Percentiles rank a stretch among this genome's conserved stretches.
Conservation (phyloP, 768 basidiomycete genomes). For the Tulasnella sp. region DNA sequence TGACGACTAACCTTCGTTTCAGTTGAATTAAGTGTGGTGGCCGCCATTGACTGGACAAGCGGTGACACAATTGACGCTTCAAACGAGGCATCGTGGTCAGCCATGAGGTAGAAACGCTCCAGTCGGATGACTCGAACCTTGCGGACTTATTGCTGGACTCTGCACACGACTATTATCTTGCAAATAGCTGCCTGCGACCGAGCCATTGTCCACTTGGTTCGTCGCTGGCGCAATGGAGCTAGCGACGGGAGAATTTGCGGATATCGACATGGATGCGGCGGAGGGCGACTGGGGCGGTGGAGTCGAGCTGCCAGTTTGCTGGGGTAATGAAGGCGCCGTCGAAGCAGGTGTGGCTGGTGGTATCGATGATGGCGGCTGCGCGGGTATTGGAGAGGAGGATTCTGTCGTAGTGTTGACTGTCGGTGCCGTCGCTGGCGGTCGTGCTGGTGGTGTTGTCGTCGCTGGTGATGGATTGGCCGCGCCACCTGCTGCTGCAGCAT, state of each 20-base stretch:
- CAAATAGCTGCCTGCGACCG: conserved; percentile 25
- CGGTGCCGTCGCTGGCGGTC: conserved; percentile 41
- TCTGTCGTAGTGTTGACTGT: conserved; percentile 34
- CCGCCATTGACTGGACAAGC: conserved; percentile 12
- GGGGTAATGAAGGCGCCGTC: conserved; percentile 42
- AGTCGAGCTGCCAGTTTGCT: conserved; percentile 48
- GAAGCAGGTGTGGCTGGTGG: conserved; percentile 43
- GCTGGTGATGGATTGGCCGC: conserved; percentile 44
- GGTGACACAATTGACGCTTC: conserved; percentile 11
- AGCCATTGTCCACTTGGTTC: conserved; percentile 21
- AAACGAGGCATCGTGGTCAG: conserved; percentile 8
- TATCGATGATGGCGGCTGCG: conserved; percentile 44
- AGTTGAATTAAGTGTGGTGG: not conserved
- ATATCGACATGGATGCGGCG: conserved; percentile 26
- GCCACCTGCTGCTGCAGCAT: conserved; percentile 86
- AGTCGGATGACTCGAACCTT: not conserved
- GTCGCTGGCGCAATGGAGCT: conserved; percentile 33
- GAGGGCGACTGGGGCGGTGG: conserved; percentile 40
- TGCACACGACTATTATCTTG: conserved; percentile 34
- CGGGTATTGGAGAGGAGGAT: conserved; percentile 38
- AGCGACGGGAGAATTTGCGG: conserved; percentile 28
- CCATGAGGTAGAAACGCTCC: not conserved
- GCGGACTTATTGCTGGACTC: conserved; percentile 22
- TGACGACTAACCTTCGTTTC: not conserved
- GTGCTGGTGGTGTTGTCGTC: conserved; percentile 34